Conservation (phyloP, 2,329 filamentous ascomycete species). For the Penicillium italicum region DNA sequence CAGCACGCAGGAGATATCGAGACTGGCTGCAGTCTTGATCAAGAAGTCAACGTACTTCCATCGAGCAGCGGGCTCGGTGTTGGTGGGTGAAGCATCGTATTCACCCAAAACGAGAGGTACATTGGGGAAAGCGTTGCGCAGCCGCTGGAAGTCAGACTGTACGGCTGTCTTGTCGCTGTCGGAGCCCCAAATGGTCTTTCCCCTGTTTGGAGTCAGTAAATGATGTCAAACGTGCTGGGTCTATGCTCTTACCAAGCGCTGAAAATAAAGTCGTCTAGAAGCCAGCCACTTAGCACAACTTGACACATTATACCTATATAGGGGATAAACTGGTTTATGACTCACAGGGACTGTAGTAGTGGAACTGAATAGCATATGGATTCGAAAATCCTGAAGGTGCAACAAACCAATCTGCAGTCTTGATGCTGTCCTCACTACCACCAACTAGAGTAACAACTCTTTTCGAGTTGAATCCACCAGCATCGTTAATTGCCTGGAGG, state of each 20-base stretch:
- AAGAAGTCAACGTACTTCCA: conserved; percentile 59
- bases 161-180: conserved; percentile 52
- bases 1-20: conserved; percentile 51
- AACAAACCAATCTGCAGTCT: conserved; percentile 55
- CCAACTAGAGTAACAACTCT: conserved; percentile 57
- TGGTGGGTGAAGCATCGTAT: conserved; percentile 51
- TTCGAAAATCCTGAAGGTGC: conserved; percentile 50
- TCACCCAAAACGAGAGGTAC: conserved; percentile 58
- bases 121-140: conserved; percentile 54
- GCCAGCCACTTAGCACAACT: background rate
- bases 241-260: conserved; percentile 24
- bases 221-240: conserved; percentile 20
- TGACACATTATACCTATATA: background rate
- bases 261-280: conserved; percentile 30
- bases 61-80: conserved; percentile 54
- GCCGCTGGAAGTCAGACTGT: conserved; percentile 49
- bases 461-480: conserved; percentile 54
- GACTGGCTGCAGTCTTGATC: conserved; percentile 47
- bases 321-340: background rate
- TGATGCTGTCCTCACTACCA: conserved; percentile 49
- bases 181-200: conserved; percentile 59
- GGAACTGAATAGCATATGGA: conserved; percentile 60
- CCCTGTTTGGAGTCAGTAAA: conserved; percentile 49
- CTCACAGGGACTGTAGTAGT: conserved; percentile 53
- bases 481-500: conserved; percentile 51